Conservation (phyloP, 2,329 filamentous ascomycete species). For the Teratosphaeriaceae sp. region DNA sequence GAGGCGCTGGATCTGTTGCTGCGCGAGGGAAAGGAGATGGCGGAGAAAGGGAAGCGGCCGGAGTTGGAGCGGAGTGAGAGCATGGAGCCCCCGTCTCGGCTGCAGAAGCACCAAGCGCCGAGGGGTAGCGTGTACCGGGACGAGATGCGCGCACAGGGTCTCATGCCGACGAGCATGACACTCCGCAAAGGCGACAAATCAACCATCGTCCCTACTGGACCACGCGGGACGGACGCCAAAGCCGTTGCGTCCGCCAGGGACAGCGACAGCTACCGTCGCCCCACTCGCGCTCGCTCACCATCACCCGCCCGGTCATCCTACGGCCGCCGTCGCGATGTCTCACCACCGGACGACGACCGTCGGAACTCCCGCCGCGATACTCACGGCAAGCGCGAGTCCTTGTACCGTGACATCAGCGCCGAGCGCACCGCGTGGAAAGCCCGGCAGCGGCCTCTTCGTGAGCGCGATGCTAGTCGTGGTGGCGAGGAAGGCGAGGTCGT, state of each 20-base stretch:
- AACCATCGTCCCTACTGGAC: conserved; percentile 4
- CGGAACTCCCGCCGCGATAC: conserved; percentile 12
- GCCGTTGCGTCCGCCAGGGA: conserved; percentile 10
- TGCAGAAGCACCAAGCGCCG: conserved; percentile 15
- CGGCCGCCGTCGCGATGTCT: conserved; percentile 19
- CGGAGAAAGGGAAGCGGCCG: conserved; percentile 45
- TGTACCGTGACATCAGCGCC: conserved; percentile 24
- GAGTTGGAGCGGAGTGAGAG: conserved; percentile 42
- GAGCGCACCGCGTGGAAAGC: conserved; percentile 28
- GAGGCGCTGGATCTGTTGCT: conserved; percentile 48
- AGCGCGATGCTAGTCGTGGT: conserved; percentile 13
- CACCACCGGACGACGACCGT: conserved; percentile 20
- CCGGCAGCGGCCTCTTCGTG: conserved; percentile 17
- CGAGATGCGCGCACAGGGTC: conserved; percentile 25
- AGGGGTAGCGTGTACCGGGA: conserved; percentile 20
- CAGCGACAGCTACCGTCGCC: conserved; percentile 14
- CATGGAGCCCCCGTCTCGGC: conserved; percentile 35
- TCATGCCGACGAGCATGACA: conserved; percentile 27
- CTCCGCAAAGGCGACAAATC: conserved; percentile 24
- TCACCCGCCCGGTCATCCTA: conserved; percentile 22
- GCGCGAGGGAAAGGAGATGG: conserved; percentile 48
- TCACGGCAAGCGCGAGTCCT: conserved; percentile 2
- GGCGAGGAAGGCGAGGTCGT: conserved; percentile 28
- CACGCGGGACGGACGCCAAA: conserved; percentile 10
- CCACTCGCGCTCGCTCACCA: conserved; percentile 20